Percentiles rank a stretch among this genome's conserved stretches.
phyloP scores from a whole-genome alignment of 1,284 basidiomycete genomes.

The Tilletia horrida region DNA sequence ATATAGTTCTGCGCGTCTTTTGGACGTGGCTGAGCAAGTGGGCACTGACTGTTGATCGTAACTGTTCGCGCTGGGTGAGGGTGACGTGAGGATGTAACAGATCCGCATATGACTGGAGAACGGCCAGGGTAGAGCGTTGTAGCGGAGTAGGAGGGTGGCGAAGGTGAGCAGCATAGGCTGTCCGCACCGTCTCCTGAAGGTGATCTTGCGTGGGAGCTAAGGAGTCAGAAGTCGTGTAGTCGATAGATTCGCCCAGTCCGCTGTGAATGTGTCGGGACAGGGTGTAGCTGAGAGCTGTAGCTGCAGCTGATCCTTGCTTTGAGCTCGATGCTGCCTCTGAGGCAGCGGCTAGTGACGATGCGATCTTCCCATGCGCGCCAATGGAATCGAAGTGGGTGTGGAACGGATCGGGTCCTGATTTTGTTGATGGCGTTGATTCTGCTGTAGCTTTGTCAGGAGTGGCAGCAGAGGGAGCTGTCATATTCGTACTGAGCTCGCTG shows the following conservation, averaged over 20 bases:
- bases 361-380: neutral
- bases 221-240: neutral
- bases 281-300: neutral
- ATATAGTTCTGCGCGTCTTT: constrained; percentile 84
- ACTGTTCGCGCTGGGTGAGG: constrained; percentile 27
- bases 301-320: neutral
- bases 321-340: neutral
- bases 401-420: neutral
- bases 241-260: neutral
- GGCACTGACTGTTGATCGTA: constrained; percentile 34
- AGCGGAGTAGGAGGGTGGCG: constrained; percentile 16
- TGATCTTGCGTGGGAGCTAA: neutral
- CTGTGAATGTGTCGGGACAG: neutral
- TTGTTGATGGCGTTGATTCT: neutral
- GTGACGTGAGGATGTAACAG: constrained; percentile 38
- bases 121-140: constrained; percentile 33
- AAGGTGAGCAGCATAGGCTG: constrained; percentile 24
- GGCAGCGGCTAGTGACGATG: neutral
- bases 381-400: constrained; percentile 12
- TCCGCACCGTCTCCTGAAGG: neutral
- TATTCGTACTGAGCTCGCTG: constrained; percentile 13
- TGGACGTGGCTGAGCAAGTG: constrained; percentile 48
- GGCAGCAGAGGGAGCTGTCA: constrained; percentile 24
- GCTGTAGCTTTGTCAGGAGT: neutral
- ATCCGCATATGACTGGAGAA: constrained; percentile 41